Evolutionary conservation across 2,329 filamentous ascomycete species (phyloP).

Genomic region (Penicillium sp.): DNA sequence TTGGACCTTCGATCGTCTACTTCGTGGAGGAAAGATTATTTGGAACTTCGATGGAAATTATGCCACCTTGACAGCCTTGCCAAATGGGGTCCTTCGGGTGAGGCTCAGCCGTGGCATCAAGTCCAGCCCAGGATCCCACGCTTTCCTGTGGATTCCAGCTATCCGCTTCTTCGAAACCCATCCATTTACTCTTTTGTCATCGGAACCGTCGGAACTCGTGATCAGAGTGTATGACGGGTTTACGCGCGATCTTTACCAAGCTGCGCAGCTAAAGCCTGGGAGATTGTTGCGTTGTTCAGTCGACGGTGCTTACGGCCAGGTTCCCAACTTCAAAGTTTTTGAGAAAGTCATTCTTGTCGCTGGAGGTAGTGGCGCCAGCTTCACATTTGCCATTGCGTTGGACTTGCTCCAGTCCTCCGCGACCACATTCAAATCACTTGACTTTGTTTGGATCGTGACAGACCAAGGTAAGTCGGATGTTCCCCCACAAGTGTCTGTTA

Average conservation of each 20-base stretch:
- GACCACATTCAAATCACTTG: neutral
- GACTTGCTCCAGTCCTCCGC: neutral
- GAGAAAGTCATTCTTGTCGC: conserved; percentile 6
- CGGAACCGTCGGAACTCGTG: conserved; percentile 4
- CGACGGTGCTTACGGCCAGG: conserved; percentile 5
- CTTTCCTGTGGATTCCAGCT: conserved; percentile 5
- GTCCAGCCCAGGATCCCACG: neutral
- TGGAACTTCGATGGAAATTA: conserved; percentile 13
- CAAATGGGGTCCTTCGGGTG: conserved; percentile 2
- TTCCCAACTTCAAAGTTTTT: conserved; percentile 6
- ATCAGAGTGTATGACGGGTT: conserved; percentile 8
- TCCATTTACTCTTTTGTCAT: conserved; percentile 4
- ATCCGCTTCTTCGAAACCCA: conserved; percentile 8
- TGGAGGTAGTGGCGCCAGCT: conserved; percentile 8
- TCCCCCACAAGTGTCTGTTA: neutral
- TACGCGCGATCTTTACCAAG: conserved; percentile 1
- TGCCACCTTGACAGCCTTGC: conserved; percentile 4
- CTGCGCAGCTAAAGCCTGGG: neutral
- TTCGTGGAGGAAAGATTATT: conserved; percentile 8
- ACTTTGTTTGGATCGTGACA: conserved; percentile 3
- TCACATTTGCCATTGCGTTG: conserved; percentile 7
- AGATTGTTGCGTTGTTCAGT: conserved; percentile 4
- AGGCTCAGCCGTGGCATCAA: conserved; percentile 1
- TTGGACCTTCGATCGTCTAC: conserved; percentile 8
- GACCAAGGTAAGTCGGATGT: neutral